These are phyloP conservation scores for Fusarium nygamai DNA, from an alignment of 2,329 filamentous ascomycete genomes.

Conservation along the genomic window DNA sequence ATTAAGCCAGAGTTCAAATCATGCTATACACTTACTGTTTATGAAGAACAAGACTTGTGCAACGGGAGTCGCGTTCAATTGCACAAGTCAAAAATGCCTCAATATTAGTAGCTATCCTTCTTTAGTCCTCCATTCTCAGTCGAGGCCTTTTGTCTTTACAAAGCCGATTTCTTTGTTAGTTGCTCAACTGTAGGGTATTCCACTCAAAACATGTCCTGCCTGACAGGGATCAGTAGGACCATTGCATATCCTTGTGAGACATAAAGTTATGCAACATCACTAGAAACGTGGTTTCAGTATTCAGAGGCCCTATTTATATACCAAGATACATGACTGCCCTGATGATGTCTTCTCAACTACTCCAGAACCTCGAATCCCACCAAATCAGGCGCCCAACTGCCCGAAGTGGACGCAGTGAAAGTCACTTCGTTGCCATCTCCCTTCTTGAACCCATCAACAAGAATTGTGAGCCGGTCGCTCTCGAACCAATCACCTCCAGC, in stretches of 20 bases:
- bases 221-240: too few species aligned
- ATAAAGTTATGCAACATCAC: background rate
- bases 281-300: too few species aligned
- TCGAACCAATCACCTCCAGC: slow-evolving; percentile 63
- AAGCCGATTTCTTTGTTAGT: too few species aligned
- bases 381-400: slow-evolving; percentile 52
- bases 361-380: slow-evolving; percentile 52
- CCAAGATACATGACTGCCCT: background rate
- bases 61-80: too few species aligned
- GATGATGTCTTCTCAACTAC: background rate
- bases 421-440: slow-evolving; percentile 51
- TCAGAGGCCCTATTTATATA: background rate
- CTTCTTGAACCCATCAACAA: slow-evolving; percentile 57
- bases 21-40: too few species aligned
- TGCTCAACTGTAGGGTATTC: background rate
- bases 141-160: too few species aligned
- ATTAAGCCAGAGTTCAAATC: too few species aligned
- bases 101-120: too few species aligned
- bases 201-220: background rate
- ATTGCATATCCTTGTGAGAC: too few species aligned
- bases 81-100: too few species aligned
- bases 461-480: slow-evolving; percentile 55
- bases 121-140: too few species aligned
- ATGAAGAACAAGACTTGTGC: too few species aligned
- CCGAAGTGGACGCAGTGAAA: slow-evolving; percentile 44